Percentiles rank a stretch among this genome's conserved stretches.
Conservation (phyloP, 768 basidiomycete species). For the Phylloporus arenicola region DNA sequence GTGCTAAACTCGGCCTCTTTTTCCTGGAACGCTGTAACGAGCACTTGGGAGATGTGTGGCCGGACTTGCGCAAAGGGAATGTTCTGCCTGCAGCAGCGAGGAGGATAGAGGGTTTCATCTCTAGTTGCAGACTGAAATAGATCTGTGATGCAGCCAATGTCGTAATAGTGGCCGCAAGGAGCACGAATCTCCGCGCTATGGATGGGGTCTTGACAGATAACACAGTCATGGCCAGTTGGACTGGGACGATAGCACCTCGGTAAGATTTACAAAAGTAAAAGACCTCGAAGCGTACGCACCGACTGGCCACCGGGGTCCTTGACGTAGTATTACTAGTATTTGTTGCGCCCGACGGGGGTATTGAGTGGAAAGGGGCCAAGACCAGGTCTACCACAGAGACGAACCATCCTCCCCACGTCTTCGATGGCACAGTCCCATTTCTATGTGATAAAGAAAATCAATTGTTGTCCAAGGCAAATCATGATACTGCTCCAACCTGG, state of each 20-base stretch:
- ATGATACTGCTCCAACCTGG: constrained; percentile 8
- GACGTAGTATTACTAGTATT: background rate
- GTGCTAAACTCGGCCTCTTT: constrained; percentile 31
- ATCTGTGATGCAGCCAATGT: constrained; percentile 28
- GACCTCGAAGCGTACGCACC: background rate
- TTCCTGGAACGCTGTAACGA: constrained; percentile 19
- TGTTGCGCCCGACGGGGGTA: background rate
- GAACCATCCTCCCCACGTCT: constrained; percentile 23
- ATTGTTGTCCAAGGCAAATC: background rate
- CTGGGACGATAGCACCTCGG: background rate
- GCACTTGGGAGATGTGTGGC: constrained; percentile 18
- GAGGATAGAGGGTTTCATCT: constrained; percentile 39
- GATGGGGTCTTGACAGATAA: constrained; percentile 33
- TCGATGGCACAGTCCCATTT: background rate
- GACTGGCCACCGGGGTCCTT: background rate
- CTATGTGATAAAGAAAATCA: constrained; percentile 1
- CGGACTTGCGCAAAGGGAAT: constrained; percentile 27
- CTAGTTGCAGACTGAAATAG: constrained; percentile 31
- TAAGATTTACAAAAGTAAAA: background rate
- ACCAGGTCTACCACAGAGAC: constrained; percentile 8
- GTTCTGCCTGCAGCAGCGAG: constrained; percentile 33
- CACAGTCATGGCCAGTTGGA: constrained; percentile 27
- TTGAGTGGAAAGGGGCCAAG: too few relatives aligned
- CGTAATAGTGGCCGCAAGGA: constrained; percentile 35
- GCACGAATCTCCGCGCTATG: constrained; percentile 21